Conservation (phyloP, 179 eudicot genomes). For the Vitellaria paradoxa region DNA sequence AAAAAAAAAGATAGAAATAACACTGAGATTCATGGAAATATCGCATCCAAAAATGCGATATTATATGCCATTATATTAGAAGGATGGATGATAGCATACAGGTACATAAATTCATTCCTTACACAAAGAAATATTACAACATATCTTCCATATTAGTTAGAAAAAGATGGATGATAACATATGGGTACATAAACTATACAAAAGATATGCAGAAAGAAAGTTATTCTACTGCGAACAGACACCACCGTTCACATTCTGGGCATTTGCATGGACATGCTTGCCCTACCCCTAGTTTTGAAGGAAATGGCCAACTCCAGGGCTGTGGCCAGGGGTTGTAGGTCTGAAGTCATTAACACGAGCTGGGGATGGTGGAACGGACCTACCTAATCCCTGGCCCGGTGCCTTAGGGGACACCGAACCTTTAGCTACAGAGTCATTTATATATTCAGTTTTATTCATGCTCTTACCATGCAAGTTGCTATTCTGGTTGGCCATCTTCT, state of each 20-base stretch:
- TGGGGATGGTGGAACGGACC: conserved; percentile 28
- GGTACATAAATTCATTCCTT: no score
- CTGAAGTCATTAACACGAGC: conserved; percentile 45
- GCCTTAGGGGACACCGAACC: conserved; percentile 14
- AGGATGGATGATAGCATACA: no score
- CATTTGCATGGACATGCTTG: not conserved
- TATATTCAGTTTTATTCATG: conserved; percentile 11
- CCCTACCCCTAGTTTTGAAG: conserved; percentile 19
- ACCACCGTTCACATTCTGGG: not conserved
- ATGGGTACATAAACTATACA: no score
- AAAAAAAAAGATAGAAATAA: no score
- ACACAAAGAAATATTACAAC: no score
- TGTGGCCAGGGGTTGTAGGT: conserved; percentile 52
- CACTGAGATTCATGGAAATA: no score
- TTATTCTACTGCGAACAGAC: not conserved
- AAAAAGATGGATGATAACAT: no score
- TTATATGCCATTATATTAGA: no score
- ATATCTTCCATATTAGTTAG: no score
- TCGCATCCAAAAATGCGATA: no score
- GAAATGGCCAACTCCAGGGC: conserved; percentile 59
- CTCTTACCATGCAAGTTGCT: conserved; percentile 6
- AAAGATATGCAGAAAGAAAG: not conserved
- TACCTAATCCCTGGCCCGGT: conserved; percentile 18
- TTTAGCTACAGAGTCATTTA: conserved; percentile 8
- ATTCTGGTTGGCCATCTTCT: conserved; percentile 5